Evolutionary conservation across 83 land plant genomes (phyloP).

Genomic region (Isoetes engelmannii): DNA sequence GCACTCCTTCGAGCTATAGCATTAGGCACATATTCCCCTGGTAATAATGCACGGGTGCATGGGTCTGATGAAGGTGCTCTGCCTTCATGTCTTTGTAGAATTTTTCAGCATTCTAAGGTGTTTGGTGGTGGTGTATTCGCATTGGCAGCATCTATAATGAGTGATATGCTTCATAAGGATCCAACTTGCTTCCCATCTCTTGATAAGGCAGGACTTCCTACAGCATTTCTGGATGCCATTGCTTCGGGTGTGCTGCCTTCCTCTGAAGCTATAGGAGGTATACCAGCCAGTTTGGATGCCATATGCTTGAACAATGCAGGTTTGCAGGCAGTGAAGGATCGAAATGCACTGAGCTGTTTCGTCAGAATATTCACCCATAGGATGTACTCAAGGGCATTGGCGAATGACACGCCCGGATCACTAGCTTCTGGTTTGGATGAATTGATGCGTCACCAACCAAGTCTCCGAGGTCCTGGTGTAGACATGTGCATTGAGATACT

Average conservation of each 20-base stretch:
- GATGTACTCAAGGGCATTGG: constrained; percentile 75
- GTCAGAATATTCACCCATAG: constrained; percentile 67
- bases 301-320: constrained; percentile 85
- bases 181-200: constrained; percentile 84
- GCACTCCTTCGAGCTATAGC: constrained; percentile 80
- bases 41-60: constrained; percentile 53
- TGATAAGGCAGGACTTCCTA: constrained; percentile 78
- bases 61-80: constrained; percentile 66
- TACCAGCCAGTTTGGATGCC: constrained; percentile 93
- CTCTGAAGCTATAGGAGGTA: constrained; percentile 80
- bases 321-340: constrained; percentile 74
- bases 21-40: constrained; percentile 83
- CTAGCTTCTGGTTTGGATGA: constrained; percentile 88
- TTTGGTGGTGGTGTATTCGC: constrained; percentile 97
- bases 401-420: constrained; percentile 83
- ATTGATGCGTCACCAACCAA: constrained; percentile 86
- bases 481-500: constrained; percentile 84
- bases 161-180: constrained; percentile 93
- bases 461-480: constrained; percentile 76
- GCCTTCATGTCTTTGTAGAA: constrained; percentile 55
- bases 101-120: constrained; percentile 60
- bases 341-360: constrained; percentile 66
- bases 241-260: constrained; percentile 69
- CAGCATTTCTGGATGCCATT: constrained; percentile 83
- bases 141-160: constrained; percentile 94